These are phyloP conservation scores for Penicillium macrosclerotiorum DNA, from an alignment of 495 filamentous ascomycete species.

Conservation along the genomic window DNA sequence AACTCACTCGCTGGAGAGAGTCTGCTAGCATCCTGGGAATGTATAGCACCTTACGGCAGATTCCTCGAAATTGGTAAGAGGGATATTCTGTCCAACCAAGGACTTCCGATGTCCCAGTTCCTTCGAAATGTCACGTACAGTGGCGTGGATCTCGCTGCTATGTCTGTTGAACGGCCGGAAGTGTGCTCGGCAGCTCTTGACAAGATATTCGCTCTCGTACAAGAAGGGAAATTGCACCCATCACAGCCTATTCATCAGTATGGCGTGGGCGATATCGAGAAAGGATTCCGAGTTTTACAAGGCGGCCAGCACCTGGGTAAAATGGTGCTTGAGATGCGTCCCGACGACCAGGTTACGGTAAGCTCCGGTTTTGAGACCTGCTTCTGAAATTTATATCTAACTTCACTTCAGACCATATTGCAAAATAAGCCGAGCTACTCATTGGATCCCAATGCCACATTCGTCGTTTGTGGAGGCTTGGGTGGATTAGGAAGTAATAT, in stretches of 20 bases:
- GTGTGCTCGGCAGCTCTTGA: no score
- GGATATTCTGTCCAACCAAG: no score
- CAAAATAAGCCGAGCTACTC: no score
- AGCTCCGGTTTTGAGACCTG: background rate
- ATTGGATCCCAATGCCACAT: conserved; percentile 8
- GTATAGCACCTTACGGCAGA: conserved; percentile 14
- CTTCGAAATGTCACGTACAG: no score
- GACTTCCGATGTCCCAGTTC: no score
- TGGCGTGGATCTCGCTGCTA: no score
- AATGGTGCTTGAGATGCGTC: background rate
- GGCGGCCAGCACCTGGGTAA: background rate
- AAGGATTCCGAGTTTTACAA: conserved; percentile 9
- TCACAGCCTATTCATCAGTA: no score
- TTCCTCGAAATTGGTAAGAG: conserved; percentile 27
- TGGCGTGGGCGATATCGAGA: background rate
- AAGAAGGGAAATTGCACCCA: no score
- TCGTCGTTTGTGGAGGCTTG: conserved; percentile 9
- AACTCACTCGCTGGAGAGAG: conserved; percentile 26
- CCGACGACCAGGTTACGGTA: background rate
- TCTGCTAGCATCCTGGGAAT: conserved; percentile 23
- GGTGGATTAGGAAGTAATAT: conserved; percentile 11
- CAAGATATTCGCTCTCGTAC: no score
- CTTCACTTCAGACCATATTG: no score
- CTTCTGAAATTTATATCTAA: no score
- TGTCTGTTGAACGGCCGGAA: no score